Base-by-base conservation (phyloP, 768 basidiomycete genomes). In the Phlegmacium glaucopus region DNA sequence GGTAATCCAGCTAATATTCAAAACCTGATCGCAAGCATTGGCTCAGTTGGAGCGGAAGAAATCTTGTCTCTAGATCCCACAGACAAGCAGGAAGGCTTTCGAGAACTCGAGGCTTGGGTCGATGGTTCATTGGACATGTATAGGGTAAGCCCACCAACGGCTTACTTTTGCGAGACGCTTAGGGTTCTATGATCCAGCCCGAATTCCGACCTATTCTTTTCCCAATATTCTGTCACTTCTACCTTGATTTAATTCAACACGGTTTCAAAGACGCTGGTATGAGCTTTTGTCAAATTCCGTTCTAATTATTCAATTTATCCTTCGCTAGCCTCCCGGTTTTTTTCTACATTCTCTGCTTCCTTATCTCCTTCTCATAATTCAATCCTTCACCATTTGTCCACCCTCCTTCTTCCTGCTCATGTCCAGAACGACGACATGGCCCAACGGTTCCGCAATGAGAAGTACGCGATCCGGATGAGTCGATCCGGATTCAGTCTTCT, bases 151-250 rank as follows among this genome's bases (percentile, higher is more conserved):
- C 27, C 43, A 47, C n/a, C n/a, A 26, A 10, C 39, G 22, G 10
- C 28, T 38, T 45, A 30, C n/a, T 40, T 40, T 18, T 43, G 27
- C 15, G 29, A 9, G 26, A n/a, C 16, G n/a, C 39, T 25, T 50
- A 48, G 59, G 36, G 36, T 46, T 42, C 22, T 27, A 39, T 39
- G 36, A 28, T 44, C 15, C 62, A 98, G 89, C 91, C 92, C 45
- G 94, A 99, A 66, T 88, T 99, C 57, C 78, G 89, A 38, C 94
- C 91, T 38, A 87, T 99, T 29, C 69, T 96, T 12, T 96, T 94
- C 61, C 96, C 96, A 3, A 89, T 99, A 52, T 98, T 97, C 62
- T 92, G 90, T 42, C 93, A 99, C 67, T 97, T 97, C 62, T 97
- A 95, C 65, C 75, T 99, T 26, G 95, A 97, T 64, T 78, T 99